Conservation (phyloP, 192 early-diverging fungal genomes). For the Backusella sp. region DNA sequence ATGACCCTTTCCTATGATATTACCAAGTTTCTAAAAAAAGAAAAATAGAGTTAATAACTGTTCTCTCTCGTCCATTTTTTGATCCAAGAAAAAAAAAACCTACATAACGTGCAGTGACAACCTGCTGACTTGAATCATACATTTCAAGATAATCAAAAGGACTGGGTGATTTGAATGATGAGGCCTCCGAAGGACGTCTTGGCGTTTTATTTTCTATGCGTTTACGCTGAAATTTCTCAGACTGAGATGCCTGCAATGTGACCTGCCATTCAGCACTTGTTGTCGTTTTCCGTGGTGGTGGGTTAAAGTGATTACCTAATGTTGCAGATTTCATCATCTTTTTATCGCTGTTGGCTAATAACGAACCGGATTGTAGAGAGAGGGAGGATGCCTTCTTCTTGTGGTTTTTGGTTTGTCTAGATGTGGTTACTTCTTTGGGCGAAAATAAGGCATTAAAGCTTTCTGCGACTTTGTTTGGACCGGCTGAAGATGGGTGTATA, state of each 20-base stretch:
- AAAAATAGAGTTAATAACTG: neutral
- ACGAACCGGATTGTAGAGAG: neutral
- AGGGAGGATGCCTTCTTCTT: neutral
- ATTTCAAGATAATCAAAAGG: neutral
- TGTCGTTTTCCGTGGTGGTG: neutral
- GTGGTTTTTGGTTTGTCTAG: neutral
- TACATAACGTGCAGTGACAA: conserved; percentile 48
- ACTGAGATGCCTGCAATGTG: neutral
- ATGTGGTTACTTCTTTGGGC: neutral
- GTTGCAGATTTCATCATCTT: conserved; percentile 2
- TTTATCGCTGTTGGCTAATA: neutral
- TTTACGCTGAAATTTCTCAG: neutral
- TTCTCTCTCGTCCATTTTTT: neutral
- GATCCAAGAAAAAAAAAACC: conserved; percentile 7
- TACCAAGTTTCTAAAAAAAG: conserved; percentile 69
- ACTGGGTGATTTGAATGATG: neutral
- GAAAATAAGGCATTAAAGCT: neutral
- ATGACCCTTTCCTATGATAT: conserved; percentile 85
- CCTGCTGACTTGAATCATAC: conserved; percentile 36
- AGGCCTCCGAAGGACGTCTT: neutral
- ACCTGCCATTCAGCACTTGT: neutral
- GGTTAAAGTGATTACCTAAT: neutral
- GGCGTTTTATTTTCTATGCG: neutral
- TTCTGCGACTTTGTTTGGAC: neutral
- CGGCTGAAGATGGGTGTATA: neutral